Base-by-base conservation (phyloP, 768 basidiomycete species). In the Boletus rubroflammeus region DNA sequence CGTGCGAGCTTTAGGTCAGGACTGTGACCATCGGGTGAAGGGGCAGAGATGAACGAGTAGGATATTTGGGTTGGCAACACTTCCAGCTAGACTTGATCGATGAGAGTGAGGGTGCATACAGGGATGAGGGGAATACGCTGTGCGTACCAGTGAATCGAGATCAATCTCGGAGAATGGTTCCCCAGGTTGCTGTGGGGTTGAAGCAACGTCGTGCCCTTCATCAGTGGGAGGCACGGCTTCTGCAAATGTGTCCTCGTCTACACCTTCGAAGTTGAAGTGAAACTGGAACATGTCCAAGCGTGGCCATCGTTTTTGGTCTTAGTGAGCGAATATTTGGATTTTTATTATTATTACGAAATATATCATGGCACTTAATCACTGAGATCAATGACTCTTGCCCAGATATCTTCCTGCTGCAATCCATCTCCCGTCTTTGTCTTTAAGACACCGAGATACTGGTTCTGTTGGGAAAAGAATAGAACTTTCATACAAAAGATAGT, bases 61-160 rank as follows among this genome's bases (percentile, higher is more conserved):
- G 92, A 93, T 58, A 98, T 83, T 11, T 79, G 70, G 2, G 79
- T 73, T 1, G 94, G 93, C 6, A 96, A 76, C 5, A 76, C 70
- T 49, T 80, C 75, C 50, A 94, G 68, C 92, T 94, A 73, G 57
- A 61, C 58, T 63, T 67, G 53, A 55, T 47, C 58, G 28, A 41
- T 55, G 54, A 25, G 21, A 54, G 45, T 50, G 61, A 54, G 38
- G 42, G 23, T 41, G 32, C 44, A 23, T 47, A 31, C 8, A 32
- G 8, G 19, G 17, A 23, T 15, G 36, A 39, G 39, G 53, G 41
- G 47, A 48, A 34, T 17, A 28, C 36, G 49, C 19, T 32, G 41
- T 34, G 67, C 72, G 49, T 60, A 75, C 77, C 56, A 73, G 51
- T 3, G 67, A 57, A 11, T 61, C 54, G 6, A 75, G 55, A 23